Evolutionary conservation across 441 rosid genomes (phyloP).

Genomic region (Codiaeum variegatum): DNA sequence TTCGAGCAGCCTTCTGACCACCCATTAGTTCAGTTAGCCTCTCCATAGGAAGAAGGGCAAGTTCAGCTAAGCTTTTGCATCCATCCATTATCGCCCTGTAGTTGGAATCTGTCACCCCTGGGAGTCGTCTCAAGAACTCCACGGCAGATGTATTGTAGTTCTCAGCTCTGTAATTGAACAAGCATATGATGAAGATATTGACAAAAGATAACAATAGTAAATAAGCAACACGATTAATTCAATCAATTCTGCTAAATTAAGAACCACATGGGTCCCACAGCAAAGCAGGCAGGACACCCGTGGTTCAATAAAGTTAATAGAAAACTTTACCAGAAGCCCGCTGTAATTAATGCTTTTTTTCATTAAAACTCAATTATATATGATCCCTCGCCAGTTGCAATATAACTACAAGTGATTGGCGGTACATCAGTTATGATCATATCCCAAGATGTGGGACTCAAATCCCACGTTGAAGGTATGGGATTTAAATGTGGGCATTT

Average conservation of each 20-base stretch:
- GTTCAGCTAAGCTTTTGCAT: conserved; percentile 80
- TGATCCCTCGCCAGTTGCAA: not conserved
- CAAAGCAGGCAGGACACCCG: not conserved
- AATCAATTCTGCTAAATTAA: too few relatives aligned
- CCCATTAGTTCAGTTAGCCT: conserved; percentile 77
- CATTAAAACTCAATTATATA: not conserved
- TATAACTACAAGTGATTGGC: not conserved
- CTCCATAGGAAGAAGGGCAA: conserved; percentile 64
- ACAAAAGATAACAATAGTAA: not conserved
- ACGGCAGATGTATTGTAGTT: conserved; percentile 90
- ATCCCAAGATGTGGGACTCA: too few relatives aligned
- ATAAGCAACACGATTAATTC: not conserved
- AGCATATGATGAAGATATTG: not conserved
- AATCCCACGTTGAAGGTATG: too few relatives aligned
- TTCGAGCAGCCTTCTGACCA: conserved; percentile 78
- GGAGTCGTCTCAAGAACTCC: conserved; percentile 93
- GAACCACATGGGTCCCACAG: not conserved
- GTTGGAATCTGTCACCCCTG: conserved; percentile 82
- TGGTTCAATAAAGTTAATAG: not conserved
- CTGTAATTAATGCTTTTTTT: not conserved
- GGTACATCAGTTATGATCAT: not conserved
- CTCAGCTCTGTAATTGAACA: conserved; percentile 60
- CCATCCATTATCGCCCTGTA: conserved; percentile 86
- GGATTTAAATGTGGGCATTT: too few relatives aligned
- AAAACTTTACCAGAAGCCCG: not conserved